A percentile compares a stretch with the other conserved stretches of the same genome.
phyloP scores from a whole-genome alignment of 441 rosid species.

The Gossypium aridum region DNA sequence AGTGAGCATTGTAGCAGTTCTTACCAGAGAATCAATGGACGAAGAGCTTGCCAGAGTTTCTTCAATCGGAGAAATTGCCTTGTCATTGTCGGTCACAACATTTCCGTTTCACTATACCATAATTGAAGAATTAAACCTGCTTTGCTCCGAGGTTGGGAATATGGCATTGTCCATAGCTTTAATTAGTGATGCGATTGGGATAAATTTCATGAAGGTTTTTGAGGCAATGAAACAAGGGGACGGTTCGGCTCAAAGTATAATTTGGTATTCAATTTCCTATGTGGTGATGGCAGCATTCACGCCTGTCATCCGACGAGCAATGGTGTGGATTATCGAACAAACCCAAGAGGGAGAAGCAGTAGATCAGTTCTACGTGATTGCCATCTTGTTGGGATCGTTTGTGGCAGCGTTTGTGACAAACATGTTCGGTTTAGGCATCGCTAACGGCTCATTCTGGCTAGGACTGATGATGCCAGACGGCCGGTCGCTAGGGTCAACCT shows the following conservation, averaged over 20 bases:
- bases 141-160: conserved; percentile 72
- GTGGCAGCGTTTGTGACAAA: conserved; percentile 43
- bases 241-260: background rate
- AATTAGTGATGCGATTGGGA: conserved; percentile 35
- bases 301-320: conserved; percentile 17
- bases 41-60: conserved; percentile 19
- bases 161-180: conserved; percentile 47
- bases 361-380: conserved; percentile 32
- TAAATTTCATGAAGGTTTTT: conserved; percentile 24
- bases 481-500: conserved; percentile 49
- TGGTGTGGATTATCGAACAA: conserved; percentile 38
- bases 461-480: conserved; percentile 66
- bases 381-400: conserved; percentile 37
- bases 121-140: conserved; percentile 55
- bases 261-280: conserved; percentile 33
- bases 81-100: conserved; percentile 33
- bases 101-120: conserved; percentile 54
- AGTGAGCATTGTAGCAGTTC: background rate
- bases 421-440: conserved; percentile 53
- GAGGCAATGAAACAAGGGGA: conserved; percentile 48
- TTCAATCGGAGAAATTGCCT: conserved; percentile 32
- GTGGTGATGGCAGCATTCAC: conserved; percentile 18
- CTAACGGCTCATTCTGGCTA: conserved; percentile 47
- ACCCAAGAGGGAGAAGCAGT: conserved; percentile 56
- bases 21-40: conserved; percentile 28